Percentiles rank a stretch among this genome's conserved stretches.
Conservation (phyloP, 2,329 filamentous ascomycete genomes). For the Alternaria angustiovoidea region DNA sequence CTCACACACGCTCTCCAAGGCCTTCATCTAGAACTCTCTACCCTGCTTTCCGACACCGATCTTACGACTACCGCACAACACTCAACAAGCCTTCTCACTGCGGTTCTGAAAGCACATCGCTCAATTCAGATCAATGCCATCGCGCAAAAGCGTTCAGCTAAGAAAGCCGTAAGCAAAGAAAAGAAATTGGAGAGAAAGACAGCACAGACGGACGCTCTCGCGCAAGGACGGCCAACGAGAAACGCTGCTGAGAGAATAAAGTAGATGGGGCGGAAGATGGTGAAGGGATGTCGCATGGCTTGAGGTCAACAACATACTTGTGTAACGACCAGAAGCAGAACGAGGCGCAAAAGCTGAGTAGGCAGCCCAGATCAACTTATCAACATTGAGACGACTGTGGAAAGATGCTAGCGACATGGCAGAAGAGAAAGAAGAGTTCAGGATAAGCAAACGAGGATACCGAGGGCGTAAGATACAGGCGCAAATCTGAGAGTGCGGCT, state of each 20-base stretch:
- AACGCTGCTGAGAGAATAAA: background rate
- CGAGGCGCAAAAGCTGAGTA: background rate
- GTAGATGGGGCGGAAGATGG: background rate
- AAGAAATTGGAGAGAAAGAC: background rate
- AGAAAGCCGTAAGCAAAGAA: conserved; percentile 1
- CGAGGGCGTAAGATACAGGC: background rate
- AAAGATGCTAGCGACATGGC: background rate
- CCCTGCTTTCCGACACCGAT: conserved; percentile 4
- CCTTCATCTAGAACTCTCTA: conserved; percentile 2
- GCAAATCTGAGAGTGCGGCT: background rate
- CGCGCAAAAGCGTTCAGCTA: background rate
- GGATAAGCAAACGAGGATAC: background rate
- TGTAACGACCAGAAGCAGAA: conserved; percentile 6
- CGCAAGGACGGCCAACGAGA: background rate
- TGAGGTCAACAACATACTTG: background rate
- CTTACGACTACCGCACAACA: background rate
- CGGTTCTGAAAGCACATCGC: conserved; percentile 2
- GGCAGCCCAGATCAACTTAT: background rate
- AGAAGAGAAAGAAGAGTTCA: background rate
- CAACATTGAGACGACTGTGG: background rate
- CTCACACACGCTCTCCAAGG: conserved; percentile 7
- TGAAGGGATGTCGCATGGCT: background rate
- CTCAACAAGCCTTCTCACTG: background rate
- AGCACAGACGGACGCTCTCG: background rate
- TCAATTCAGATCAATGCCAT: background rate